Base-by-base conservation (phyloP, 2,329 filamentous ascomycete genomes). In the Hypoxylon sp. region DNA sequence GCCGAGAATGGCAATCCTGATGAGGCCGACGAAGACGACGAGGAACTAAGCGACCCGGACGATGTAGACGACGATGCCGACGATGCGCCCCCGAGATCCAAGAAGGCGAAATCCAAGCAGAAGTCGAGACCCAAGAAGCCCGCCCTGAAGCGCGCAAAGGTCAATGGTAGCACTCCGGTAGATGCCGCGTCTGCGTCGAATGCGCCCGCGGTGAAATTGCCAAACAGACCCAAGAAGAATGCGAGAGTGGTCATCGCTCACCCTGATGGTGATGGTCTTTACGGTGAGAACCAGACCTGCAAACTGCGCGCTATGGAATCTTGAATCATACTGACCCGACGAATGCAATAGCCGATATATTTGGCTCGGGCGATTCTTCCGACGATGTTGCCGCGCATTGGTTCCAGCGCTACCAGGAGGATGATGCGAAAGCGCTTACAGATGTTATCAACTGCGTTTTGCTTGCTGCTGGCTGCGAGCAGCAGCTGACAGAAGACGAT, bases 401-500 rank as follows among this genome's bases (percentile, higher is more conserved):
- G 85, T 78, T 86, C 57, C 77, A 79, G 55, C 80, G 79, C 57
- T 89, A 88, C 68, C 78, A 79, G 61, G 74, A 75, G 4, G 79
- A 88, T 66, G 78, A 81, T 58, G 77, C 80, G 13, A 76, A 73
- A 23, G 84, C 85, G 9, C 76, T 88, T 62, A 80, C 82, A 13
- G 85, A 88, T 45, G 75, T 89, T 51, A 81, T 90, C 66, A 89
- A 89, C 73, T 88, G 86, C 64, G 82, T 89, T 29, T 75, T 90
- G 31, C 83, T 85, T 68, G 84, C 90, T 61, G 87, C 93, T 15
- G 95, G 95, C 24, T 96, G 93, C 72, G 86, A 91, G 51, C 81
- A 91, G 50, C 84, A 89, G 65, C 85, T 99, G 51, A 89, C 88
- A 8, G 83, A 85, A 33, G 88, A 95, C 71, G 92, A 98, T 72